Evolutionary conservation across 495 filamentous ascomycete species (phyloP), one percentile per base, ranked within the genome.

Genomic region (Penicillium robsamsonii): DNA sequence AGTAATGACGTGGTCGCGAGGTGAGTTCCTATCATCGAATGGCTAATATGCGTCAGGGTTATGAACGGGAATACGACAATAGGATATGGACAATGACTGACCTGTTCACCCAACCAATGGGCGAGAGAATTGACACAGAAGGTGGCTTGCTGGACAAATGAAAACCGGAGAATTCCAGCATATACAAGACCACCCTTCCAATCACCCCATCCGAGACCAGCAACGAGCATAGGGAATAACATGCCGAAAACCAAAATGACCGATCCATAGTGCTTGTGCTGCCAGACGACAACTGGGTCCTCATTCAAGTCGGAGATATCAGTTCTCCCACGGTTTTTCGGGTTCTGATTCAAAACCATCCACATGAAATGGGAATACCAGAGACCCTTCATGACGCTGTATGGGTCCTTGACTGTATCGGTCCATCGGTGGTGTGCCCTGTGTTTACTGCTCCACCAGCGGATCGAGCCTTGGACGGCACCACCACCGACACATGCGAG

Each of bases 81-180:
- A 5, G 18, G 25, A 5, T 8, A 46, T n/a, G 12, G 25, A 30
- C 20, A 30, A 42, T 25, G n/a, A 45, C 48, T 49, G 0, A 63
- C 63, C 60, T 66, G 91, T 62, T 96, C 92, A 45, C 92, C 92
- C 61, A 96, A 85, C 91, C 91, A 96, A 75, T 96, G 92, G 48
- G 91, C 91, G 45, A 96, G 78, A 45, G 90, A 94, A 79, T 96
- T 96, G 81, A 96, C 91, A 67, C 92, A 96, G 82, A 96, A 96
- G 54, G 92, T 96, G 56, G 92, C 91, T 70, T 96, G 91, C 76
- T 96, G 91, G 55, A 96, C 89, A 76, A 96, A 89, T 79, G 91
- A 91, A 67, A 92, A 88, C 60, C 92, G 80, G 61, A 96, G 83
- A 65, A 96, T 91, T 50, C 92, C 92, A 52, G 81, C 89, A 63